Evolutionary conservation across 148 eudicot species (phyloP).

Genomic region (Polygonum maritimum): DNA sequence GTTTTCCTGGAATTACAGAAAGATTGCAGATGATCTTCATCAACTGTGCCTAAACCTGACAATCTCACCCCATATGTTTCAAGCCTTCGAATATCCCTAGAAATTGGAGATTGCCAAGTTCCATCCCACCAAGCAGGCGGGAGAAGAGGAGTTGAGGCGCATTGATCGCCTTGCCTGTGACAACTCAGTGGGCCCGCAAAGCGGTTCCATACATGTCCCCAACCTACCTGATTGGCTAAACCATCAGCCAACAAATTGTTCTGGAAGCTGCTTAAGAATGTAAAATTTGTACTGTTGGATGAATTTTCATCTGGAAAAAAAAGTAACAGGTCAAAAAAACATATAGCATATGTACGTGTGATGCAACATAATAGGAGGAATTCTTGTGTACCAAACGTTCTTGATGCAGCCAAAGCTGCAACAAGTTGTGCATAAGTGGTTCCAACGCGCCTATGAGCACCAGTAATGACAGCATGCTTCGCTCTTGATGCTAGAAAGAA

Average conservation of each 20-base stretch:
- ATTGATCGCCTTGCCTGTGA: slow-evolving; percentile 53
- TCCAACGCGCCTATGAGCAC: slow-evolving; percentile 90
- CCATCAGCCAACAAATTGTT: slow-evolving; percentile 54
- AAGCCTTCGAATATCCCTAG: slow-evolving; percentile 58
- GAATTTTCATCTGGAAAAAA: slow-evolving; percentile 38
- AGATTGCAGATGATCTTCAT: slow-evolving; percentile 37
- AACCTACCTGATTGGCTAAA: slow-evolving; percentile 65
- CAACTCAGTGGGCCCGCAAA: slow-evolving; percentile 88
- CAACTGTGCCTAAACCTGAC: slow-evolving; percentile 65
- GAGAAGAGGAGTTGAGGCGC: slow-evolving; percentile 83
- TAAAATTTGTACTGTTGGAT: slow-evolving; percentile 28
- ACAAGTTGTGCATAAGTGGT: slow-evolving; percentile 87
- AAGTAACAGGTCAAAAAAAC: not conserved
- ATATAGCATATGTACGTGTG: not conserved
- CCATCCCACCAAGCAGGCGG: slow-evolving; percentile 98
- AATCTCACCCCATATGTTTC: slow-evolving; percentile 54
- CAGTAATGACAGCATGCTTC: slow-evolving; percentile 75
- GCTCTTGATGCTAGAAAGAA: slow-evolving; percentile 90
- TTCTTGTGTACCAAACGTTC: slow-evolving; percentile 39
- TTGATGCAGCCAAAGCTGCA: slow-evolving; percentile 77
- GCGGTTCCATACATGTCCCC: slow-evolving; percentile 97
- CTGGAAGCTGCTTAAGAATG: slow-evolving; percentile 79
- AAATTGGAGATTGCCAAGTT: slow-evolving; percentile 80
- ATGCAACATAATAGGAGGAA: not conserved
- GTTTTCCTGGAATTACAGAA: slow-evolving; percentile 48